Conservation (phyloP, 192 early-diverging fungal genomes). For the Backusella sp. region DNA sequence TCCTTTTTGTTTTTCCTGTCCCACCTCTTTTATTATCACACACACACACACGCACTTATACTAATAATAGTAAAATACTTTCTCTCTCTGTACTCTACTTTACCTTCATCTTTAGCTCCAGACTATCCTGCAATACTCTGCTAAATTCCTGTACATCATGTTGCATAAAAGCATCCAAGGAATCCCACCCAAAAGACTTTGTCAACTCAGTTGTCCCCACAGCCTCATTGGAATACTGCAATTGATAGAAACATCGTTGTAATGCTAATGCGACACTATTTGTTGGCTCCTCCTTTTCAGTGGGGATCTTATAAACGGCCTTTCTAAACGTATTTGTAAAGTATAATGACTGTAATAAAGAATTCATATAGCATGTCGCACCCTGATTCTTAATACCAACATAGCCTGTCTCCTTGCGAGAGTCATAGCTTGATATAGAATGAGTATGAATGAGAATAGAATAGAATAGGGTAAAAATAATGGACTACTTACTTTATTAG, state of each 20-base stretch:
- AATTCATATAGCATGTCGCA: constrained; percentile 99
- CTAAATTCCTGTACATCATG: constrained; percentile 99
- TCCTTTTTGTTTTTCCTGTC: neutral
- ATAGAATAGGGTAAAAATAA: too few relatives aligned
- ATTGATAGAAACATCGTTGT: constrained; percentile 91
- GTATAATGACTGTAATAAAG: constrained; percentile 90
- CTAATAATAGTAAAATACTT: neutral
- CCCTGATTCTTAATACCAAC: constrained; percentile 97
- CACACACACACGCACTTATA: neutral
- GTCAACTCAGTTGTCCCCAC: constrained; percentile 95
- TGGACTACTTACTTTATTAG: constrained; percentile 66
- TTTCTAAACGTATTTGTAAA: constrained; percentile 94
- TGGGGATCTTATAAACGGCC: constrained; percentile 90
- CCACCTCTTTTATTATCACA: neutral
- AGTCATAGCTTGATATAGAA: constrained; percentile 67
- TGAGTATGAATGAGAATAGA: too few relatives aligned
- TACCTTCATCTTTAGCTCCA: constrained; percentile 98
- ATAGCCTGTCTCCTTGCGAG: constrained; percentile 84
- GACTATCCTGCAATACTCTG: constrained; percentile 93
- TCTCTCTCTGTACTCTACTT: constrained; percentile 49
- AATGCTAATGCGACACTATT: constrained; percentile 89
- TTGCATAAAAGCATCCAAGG: constrained; percentile 92
- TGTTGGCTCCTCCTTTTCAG: constrained; percentile 82
- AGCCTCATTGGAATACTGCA: constrained; percentile 69
- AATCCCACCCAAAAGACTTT: constrained; percentile 98